Evolutionary conservation across 2,329 filamentous ascomycete species (phyloP).

Genomic region (Aspergillus calidoustus): DNA sequence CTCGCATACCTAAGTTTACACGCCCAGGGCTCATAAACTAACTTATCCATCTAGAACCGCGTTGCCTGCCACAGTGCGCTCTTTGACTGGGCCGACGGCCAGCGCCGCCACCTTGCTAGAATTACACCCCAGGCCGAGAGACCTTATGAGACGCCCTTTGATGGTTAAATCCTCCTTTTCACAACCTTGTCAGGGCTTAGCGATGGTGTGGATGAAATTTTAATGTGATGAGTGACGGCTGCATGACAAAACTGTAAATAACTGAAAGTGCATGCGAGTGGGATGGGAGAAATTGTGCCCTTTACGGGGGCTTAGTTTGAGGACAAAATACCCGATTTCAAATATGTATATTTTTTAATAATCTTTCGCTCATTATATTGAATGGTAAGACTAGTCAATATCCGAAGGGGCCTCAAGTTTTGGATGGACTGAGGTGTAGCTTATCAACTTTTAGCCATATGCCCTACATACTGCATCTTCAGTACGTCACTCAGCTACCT

Average conservation of each 20-base stretch:
- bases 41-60: slow-evolving; percentile 59
- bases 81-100: slow-evolving; percentile 79
- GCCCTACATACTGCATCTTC: neutral
- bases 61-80: slow-evolving; percentile 79
- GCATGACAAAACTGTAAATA: neutral
- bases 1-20: neutral
- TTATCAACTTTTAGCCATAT: no score
- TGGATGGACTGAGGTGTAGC: no score
- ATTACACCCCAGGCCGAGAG: slow-evolving; percentile 82
- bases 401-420: no score
- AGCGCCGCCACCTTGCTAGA: slow-evolving; percentile 77
- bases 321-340: neutral
- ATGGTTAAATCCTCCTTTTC: slow-evolving; percentile 24
- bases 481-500: neutral
- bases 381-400: no score
- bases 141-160: slow-evolving; percentile 72
- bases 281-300: no score
- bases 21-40: neutral
- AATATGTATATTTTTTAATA: neutral
- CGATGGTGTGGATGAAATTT: neutral
- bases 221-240: neutral
- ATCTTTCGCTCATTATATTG: no score
- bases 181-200: neutral
- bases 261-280: neutral
- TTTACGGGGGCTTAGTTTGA: neutral